Evolutionary conservation across 306 rosid genomes (phyloP), one percentile per base, ranked within the genome.

Genomic region (Vicia villosa): DNA sequence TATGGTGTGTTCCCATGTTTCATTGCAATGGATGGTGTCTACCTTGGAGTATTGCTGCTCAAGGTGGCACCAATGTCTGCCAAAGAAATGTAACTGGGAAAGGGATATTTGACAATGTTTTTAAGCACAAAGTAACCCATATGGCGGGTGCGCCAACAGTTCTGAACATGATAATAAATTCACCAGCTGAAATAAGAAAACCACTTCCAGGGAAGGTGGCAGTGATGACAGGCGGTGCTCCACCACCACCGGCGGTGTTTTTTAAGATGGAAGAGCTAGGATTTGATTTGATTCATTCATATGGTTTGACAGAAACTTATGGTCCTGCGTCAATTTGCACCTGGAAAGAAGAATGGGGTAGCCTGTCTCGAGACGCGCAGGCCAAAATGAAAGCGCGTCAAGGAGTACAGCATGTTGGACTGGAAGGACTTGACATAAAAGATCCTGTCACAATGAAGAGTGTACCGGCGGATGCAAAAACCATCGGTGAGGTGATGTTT

Each of bases 21-120:
- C 98, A 92, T 79, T 92, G 96, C 80, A 92, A 92, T 58, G 96
- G 98, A 28, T 92, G 98, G 98, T 89, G 95, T 80, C 86, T 92
- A 75, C 74, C 92, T 43, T 92, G 96, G 98, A 81, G 72, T 0
- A 78, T 92, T 68, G 98, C 98, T 75, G 96, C 92, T 66, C 98
- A 89, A 43, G 96, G 98, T 22, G 98, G 96, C 65, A 89, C 95
- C 5, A 92, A 86, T 81, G 46, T 92, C 34, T 92, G 98, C 83
- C 96, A 57, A 51, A 83, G 98, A 72, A 84, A 43, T 45, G 88
- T 86, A 36, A 84, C 80, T 26, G 89, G 92, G 12, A 19, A 71
- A 57, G 85, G 81, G 19, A 85, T 88, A 50, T 92, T 92, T 56
- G 80, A 81, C 34, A 73, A 78, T 10, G 69, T 89, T 63, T 81